phyloP scores from a whole-genome alignment of 257 asterid species.

The Pogostemon cablin region DNA sequence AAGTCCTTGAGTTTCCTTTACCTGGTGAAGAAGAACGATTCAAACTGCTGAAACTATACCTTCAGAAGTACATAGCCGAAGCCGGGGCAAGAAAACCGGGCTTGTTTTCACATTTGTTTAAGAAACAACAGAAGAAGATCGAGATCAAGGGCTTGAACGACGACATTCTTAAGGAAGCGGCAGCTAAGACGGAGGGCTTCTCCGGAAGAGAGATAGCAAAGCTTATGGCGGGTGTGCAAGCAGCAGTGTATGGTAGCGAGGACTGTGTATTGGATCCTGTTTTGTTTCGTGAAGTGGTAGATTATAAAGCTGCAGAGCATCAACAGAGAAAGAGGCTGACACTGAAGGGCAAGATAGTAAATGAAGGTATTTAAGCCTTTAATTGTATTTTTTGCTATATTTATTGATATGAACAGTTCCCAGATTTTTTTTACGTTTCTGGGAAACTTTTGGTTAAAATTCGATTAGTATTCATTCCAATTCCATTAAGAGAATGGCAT shows the following conservation, averaged over 20 bases:
- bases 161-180: conserved; percentile 78
- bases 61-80: conserved; percentile 73
- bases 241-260: conserved; percentile 85
- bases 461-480: conserved; percentile 16
- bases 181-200: conserved; percentile 69
- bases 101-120: conserved; percentile 55
- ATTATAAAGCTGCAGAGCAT: conserved; percentile 81
- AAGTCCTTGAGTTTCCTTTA: conserved; percentile 84
- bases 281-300: conserved; percentile 77
- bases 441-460: conserved; percentile 9
- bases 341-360: conserved; percentile 41
- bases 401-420: conserved; percentile 22
- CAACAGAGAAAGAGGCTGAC: conserved; percentile 68
- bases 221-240: conserved; percentile 92
- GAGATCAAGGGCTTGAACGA: conserved; percentile 75
- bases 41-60: conserved; percentile 73
- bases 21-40: conserved; percentile 91
- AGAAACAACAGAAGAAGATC: conserved; percentile 67
- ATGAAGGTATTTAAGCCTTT: conserved; percentile 18
- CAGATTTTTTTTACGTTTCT: conserved; percentile 31
- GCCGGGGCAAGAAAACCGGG: conserved; percentile 73
- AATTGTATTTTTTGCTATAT: conserved; percentile 9
- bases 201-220: conserved; percentile 94
- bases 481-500: conserved; percentile 18
- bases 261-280: conserved; percentile 71